Conservation (phyloP, 139 green algal species). For the Zygnema cylindricum region DNA sequence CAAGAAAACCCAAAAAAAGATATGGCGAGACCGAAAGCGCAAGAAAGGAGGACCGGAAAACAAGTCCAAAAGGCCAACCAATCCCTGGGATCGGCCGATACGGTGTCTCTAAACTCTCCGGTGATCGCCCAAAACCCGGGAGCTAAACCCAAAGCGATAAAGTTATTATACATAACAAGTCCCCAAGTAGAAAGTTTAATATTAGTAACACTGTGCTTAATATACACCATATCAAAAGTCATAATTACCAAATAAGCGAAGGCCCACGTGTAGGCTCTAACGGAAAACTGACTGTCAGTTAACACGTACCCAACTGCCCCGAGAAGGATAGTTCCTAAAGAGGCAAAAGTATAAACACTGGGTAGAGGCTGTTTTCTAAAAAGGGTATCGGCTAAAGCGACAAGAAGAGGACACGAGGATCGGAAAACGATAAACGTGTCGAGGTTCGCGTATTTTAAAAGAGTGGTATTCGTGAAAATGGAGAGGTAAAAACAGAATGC, state of each 20-base stretch:
- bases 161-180: conserved; percentile 62
- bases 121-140: conserved; percentile 51
- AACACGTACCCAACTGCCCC: conserved; percentile 58
- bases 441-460: conserved; percentile 59
- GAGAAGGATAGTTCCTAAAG: conserved; percentile 47
- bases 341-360: conserved; percentile 34
- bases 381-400: conserved; percentile 50
- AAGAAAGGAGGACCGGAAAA: conserved; percentile 71
- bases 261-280: conserved; percentile 55
- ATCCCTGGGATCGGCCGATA: neutral
- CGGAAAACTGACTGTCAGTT: conserved; percentile 53
- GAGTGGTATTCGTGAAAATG: conserved; percentile 63
- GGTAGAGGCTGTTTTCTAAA: conserved; percentile 54
- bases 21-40: conserved; percentile 75
- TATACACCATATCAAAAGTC: conserved; percentile 62
- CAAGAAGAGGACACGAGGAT: conserved; percentile 56
- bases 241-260: conserved; percentile 62
- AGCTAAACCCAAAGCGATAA: conserved; percentile 42
- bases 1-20: conserved; percentile 76
- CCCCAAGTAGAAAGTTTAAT: conserved; percentile 56
- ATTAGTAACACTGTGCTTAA: conserved; percentile 60
- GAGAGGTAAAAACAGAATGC: conserved; percentile 61
- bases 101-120: conserved; percentile 37
- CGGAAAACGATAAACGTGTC: conserved; percentile 64
- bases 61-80: conserved; percentile 10